Conservation (phyloP, 2,329 filamentous ascomycete species). For the Fonsecaea nubica region DNA sequence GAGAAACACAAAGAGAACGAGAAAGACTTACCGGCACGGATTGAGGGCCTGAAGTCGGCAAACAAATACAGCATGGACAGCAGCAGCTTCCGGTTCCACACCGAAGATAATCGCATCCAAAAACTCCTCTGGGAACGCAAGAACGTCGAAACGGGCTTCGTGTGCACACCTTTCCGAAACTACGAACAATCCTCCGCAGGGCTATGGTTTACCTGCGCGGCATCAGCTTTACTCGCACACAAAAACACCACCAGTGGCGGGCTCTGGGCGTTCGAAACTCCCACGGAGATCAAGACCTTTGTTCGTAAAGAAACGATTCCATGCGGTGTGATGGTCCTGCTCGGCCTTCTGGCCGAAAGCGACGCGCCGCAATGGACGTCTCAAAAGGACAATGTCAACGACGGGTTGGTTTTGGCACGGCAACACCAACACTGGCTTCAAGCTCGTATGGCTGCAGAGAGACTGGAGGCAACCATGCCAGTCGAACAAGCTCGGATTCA, state of each 20-base stretch:
- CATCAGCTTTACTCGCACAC: conserved; percentile 38
- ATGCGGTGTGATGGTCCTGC: conserved; percentile 43
- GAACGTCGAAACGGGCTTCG: conserved; percentile 38
- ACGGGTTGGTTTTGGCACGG: conserved; percentile 23
- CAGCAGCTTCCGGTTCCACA: conserved; percentile 42
- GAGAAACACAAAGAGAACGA: conserved; percentile 31
- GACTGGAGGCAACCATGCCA: conserved; percentile 41
- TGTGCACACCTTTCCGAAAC: conserved; percentile 28
- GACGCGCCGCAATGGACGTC: conserved; percentile 42
- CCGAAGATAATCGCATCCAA: conserved; percentile 39
- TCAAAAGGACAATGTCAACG: conserved; percentile 28
- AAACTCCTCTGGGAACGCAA: conserved; percentile 41
- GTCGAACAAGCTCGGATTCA: conserved; percentile 41
- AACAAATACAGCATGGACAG: conserved; percentile 37
- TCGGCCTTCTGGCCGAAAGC: conserved; percentile 40
- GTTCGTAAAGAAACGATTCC: conserved; percentile 41
- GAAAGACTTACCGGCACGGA: conserved; percentile 34
- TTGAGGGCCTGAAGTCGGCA: conserved; percentile 39
- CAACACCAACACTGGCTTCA: conserved; percentile 36
- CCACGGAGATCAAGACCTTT: conserved; percentile 38
- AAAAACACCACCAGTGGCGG: conserved; percentile 33
- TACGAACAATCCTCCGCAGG: conserved; percentile 29
- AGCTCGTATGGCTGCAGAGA: conserved; percentile 31
- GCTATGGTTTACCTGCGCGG: conserved; percentile 43
- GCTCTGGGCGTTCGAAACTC: conserved; percentile 41